Evolutionary conservation across 495 filamentous ascomycete species (phyloP), one percentile per base, ranked within the genome.

Genomic region (Physcia stellaris): DNA sequence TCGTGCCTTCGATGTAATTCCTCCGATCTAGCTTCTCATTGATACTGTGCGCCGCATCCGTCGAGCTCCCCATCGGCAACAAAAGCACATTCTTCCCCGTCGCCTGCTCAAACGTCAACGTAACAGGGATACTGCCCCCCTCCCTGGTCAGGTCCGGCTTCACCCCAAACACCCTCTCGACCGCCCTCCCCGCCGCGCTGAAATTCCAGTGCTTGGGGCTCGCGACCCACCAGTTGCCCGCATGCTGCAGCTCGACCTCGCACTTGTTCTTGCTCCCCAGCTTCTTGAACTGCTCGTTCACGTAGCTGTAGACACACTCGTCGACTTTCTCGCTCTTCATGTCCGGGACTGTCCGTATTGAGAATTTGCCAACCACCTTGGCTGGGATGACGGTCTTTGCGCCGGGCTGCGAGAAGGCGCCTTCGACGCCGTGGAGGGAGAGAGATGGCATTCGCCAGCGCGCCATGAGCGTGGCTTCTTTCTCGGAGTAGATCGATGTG

Each of bases 161-260:
- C 32, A 90, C 77, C 15, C 82, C 81, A 64, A 85, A 99, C 17
- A 99, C 92, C 29, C 80, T 71, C 64, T 94, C 75, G 12, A 87
- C 86, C 10, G 90, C 90, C 69, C 94, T 95, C 52, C 76, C 70
- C 6, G 90, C 90, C 16, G 90, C 90, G 18, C 70, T 67, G 61
- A 95, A 99, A 68, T 96, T 99, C 86, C 88, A 94, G 68, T 96
- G 90, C 56, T 90, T 88, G 10, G 90, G 92, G 50, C 76, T 83
- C 16, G 92, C 83, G 19, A 93, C 86, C 90, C 90, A 99, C 90
- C 90, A 99, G 56, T 93, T 94, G 23, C 90, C 90, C 37, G 76
- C 75, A 62, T 99, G 92, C 58, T 82, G 73, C 13, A 87, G 68
- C 45, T 66, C 75, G 16, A 83, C 76, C 48, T 84, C 82, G 52